Base-by-base conservation (phyloP, 805 yeast species). In the Yamadazyma ubonensis region DNA sequence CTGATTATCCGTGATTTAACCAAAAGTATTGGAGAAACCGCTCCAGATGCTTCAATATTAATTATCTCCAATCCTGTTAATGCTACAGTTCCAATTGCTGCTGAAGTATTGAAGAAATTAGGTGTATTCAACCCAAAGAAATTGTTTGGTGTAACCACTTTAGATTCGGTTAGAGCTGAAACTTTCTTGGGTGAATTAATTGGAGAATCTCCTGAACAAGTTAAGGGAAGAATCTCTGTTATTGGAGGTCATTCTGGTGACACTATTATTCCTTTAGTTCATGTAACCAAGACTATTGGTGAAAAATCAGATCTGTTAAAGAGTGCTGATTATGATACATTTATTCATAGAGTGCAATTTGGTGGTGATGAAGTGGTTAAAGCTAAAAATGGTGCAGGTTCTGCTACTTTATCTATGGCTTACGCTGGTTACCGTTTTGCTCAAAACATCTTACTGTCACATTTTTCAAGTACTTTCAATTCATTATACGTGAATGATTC, bases 321-420 rank as follows among this genome's bases (percentile, higher is more conserved):
- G 29, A 29, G 42, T 17, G 25, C 43, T 20, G 41, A 46, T 9
- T 57, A 57, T 41, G 50, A 57, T 10, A 52, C 52, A 25, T 67
- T 70, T 51, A 53, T 69, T 42, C 56, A 66, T 54, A 57, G 75
- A 48, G 75, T 70, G 27, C 75, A 69, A 51, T 70, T 62, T 46
- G 96, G 95, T 46, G 98, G 98, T 59, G 98, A 90, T 61, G 97
- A 91, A 67, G 96, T 90, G 34, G 98, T 90, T 49, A 74, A 85
- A 70, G 97, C 97, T 41, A 90, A 90, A 72, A 83, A 86, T 54
- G 97, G 97, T 49, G 82, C 82, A 38, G 97, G 97, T 29, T 86
- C 96, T 35, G 97, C 97, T 42, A 90, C 98, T 26, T 74, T 90
- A 51, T 86, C 96, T 21, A 91, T 90, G 97, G 97, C 97, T 7